Base-by-base conservation (phyloP, 1,284 basidiomycete genomes). In the Hymenochaete sp. region DNA sequence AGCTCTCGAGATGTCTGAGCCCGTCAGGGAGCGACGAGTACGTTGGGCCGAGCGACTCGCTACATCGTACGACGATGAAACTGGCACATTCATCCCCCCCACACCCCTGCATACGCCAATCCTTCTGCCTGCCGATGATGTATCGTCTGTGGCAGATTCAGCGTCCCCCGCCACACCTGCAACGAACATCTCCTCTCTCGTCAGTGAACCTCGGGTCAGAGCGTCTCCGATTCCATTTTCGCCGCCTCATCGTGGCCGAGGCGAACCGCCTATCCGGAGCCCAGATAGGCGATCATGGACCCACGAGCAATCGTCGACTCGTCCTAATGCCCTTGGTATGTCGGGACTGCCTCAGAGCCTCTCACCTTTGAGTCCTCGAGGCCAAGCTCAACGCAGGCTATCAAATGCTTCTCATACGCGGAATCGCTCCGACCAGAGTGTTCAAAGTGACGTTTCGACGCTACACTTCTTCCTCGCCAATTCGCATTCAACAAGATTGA, bases 1-100 rank as follows among this genome's bases (percentile, higher is more conserved):
- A 19, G 8, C 27, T 27, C 36, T 13, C 24, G 4, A n/a, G 35
- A 14, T 41, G 16, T 26, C 13, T 1, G 47, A 46, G 49, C 11
- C 45, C n/a, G n/a, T n/a, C n/a, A n/a, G n/a, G 14, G 37, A 38
- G n/a, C 47, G 37, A 37, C 49, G 32, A 19, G 49, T 51, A n/a
- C 49, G 47, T 33, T 51, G 49, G 49, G 27, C 39, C 8, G 46
- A 43, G 29, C 36, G 25, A 7, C 26, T 22, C 2, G 35, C 16
- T 10, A n/a, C 3, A 2, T 2, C 25, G 7, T 42, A 45, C 11
- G 29, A 44, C 6, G 29, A 39, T 21, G 48, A 42, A 9, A 33
- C 26, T 28, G 25, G 29, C 4, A 21, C 18, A 18, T 44, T 48
- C 37, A 14, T 48, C 18, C 47, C 46, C 9, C 39, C 45, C 25